phyloP scores from a whole-genome alignment of 352 stramenopile genomes.

The Phytopythium kandeliae region DNA sequence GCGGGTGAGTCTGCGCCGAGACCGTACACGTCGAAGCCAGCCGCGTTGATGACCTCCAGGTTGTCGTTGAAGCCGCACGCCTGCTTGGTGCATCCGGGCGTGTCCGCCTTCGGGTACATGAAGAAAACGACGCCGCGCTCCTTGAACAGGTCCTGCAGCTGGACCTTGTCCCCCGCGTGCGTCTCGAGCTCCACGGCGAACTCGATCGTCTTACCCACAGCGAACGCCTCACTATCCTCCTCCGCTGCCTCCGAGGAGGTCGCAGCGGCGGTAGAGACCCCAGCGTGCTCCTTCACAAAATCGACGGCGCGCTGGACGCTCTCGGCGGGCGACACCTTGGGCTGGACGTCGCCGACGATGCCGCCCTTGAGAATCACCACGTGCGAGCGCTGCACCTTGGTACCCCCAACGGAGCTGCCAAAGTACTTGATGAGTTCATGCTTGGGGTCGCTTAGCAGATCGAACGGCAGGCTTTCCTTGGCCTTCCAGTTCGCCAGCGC shows the following conservation, averaged over 20 bases:
- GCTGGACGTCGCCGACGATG: conserved; percentile 73
- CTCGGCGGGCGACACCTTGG: conserved; percentile 66
- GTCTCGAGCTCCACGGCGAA: conserved; percentile 68
- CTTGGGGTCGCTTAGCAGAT: conserved; percentile 76
- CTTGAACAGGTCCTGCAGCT: conserved; percentile 69
- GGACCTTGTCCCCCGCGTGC: conserved; percentile 46
- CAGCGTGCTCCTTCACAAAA: conserved; percentile 55
- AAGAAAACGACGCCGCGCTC: conserved; percentile 81
- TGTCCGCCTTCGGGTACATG: conserved; percentile 87
- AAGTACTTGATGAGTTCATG: conserved; percentile 86
- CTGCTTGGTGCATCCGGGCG: conserved; percentile 77
- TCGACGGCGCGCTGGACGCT: conserved; percentile 69
- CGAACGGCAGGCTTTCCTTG: conserved; percentile 72
- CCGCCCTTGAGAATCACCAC: conserved; percentile 77
- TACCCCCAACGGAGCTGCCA: conserved; percentile 70
- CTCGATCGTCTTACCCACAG: conserved; percentile 37
- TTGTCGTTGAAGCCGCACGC: conserved; percentile 84
- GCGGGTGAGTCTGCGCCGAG: conserved; percentile 64
- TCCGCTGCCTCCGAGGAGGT: conserved; percentile 2
- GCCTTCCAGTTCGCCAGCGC: conserved; percentile 70
- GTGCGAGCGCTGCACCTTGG: conserved; percentile 82
- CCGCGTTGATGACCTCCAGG: conserved; percentile 62
- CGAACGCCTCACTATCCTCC: conserved; percentile 15
- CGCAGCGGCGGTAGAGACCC: conserved; percentile 3
- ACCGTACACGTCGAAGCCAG: conserved; percentile 78